Percentiles rank a stretch among this genome's conserved stretches.
Evolutionary conservation across 2,329 filamentous ascomycete genomes (phyloP).

Genomic region (Pestalotiopsis sp.): DNA sequence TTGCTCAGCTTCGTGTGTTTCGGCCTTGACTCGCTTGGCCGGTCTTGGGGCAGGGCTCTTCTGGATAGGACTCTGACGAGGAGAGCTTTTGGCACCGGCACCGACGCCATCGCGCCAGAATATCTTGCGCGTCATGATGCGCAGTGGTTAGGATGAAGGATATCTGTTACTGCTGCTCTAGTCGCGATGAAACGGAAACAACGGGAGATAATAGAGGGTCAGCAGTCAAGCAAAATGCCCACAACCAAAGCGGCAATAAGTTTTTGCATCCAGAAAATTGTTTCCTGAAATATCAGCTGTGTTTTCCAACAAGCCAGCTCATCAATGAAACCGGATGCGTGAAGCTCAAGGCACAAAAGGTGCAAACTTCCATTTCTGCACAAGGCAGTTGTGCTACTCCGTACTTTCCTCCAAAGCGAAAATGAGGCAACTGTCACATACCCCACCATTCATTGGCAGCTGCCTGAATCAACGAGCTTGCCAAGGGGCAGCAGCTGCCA

Average conservation of each 20-base stretch:
- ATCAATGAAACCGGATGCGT: too few relatives aligned
- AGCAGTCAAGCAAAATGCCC: not conserved
- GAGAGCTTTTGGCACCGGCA: not conserved
- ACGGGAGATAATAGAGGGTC: not conserved
- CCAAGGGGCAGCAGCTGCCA: not conserved
- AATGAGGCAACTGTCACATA: too few relatives aligned
- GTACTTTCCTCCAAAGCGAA: too few relatives aligned
- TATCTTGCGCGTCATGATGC: conserved; percentile 10
- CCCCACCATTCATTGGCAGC: not conserved
- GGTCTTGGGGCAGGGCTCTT: not conserved
- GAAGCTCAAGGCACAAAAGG: too few relatives aligned
- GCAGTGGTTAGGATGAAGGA: not conserved
- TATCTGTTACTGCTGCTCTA: not conserved
- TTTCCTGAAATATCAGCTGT: not conserved
- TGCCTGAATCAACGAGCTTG: not conserved
- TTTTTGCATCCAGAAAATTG: not conserved
- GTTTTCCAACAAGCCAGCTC: not conserved
- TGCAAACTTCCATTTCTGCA: too few relatives aligned
- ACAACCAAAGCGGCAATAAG: not conserved
- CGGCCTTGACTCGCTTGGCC: not conserved
- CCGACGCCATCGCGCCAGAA: conserved; percentile 1
- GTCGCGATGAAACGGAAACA: not conserved
- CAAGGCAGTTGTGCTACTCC: too few relatives aligned
- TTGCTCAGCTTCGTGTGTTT: not conserved
- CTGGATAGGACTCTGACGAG: not conserved